Evolutionary conservation across 805 yeast genomes (phyloP), one percentile per base, ranked within the genome.

Genomic region (Sugiyamaella mastotermitis): DNA sequence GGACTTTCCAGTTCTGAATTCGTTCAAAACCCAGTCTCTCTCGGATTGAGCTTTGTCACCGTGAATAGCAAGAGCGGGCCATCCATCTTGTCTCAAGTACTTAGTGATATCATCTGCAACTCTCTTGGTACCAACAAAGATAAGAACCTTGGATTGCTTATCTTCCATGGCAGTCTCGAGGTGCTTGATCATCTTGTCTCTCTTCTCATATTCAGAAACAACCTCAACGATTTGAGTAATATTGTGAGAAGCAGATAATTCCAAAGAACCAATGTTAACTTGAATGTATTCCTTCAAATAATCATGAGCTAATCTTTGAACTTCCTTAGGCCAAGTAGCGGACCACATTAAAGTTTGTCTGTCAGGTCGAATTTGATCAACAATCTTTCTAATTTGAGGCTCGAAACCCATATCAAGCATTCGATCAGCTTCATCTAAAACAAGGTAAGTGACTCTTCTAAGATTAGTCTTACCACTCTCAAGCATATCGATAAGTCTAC

Each of bases 341-440:
- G 97, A 90, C 97, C 97, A 92, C 97, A 92, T 86, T 56, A 90
- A 74, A 45, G 98, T 92, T 72, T 92, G 98, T 74, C 97, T 87
- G 66, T 92, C 98, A 46, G 98, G 98, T 72, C 98, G 84, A 62
- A 92, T 92, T 74, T 90, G 97, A 56, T 82, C 88, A 52, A 92
- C 90, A 65, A 92, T 92, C 70, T 90, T 90, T 75, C 98, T 81
- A 66, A 92, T 92, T 76, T 90, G 97, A 52, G 97, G 97, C 74
- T 92, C 98, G 65, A 92, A 92, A 65, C 98, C 98, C 98, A 92
- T 92, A 72, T 92, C 98, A 69, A 92, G 78, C 98, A 92, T 92
- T 75, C 98, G 84, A 69, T 92, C 98, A 58, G 98, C 98, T 77
- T 92, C 98, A 67, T 92, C 98, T 57, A 92, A 75, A 47, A 92